Conservation (phyloP, 257 asterid genomes). For the Primulina tabacum region DNA sequence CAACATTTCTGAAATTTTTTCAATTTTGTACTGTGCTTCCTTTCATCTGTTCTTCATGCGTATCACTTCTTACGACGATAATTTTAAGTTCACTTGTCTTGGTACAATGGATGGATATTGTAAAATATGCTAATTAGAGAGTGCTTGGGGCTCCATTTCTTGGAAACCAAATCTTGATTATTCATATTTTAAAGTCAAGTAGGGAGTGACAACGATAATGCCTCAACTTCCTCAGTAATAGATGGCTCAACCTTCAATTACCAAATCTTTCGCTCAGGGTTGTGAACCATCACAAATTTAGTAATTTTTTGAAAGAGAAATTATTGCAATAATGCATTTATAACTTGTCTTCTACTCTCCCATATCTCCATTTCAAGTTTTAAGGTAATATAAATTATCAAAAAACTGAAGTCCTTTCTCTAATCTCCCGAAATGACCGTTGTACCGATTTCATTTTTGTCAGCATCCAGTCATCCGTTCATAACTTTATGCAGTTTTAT, state of each 20-base stretch:
- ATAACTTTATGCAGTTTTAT: not conserved
- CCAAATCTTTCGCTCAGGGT: too few relatives aligned
- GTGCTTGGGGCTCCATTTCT: conserved; percentile 2
- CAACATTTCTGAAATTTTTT: conserved; percentile 29
- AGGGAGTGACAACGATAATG: not conserved
- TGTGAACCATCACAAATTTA: too few relatives aligned
- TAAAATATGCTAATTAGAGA: conserved; percentile 1
- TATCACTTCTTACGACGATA: conserved; percentile 18
- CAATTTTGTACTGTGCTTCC: conserved; percentile 12
- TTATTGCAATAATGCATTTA: too few relatives aligned
- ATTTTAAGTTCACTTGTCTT: conserved; percentile 10
- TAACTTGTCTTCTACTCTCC: too few relatives aligned
- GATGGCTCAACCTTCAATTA: too few relatives aligned
- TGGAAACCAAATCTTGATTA: not conserved
- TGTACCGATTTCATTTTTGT: not conserved
- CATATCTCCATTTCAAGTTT: too few relatives aligned
- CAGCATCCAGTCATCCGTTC: not conserved
- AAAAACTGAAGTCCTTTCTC: not conserved
- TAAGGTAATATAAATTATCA: too few relatives aligned
- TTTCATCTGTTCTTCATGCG: not conserved
- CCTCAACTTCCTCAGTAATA: not conserved
- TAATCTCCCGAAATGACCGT: not conserved
- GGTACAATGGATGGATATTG: not conserved
- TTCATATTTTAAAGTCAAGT: not conserved
- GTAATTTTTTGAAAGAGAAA: too few relatives aligned